Evolutionary conservation across 768 basidiomycete species (phyloP).

Genomic region (Pulveroboletus sp.): DNA sequence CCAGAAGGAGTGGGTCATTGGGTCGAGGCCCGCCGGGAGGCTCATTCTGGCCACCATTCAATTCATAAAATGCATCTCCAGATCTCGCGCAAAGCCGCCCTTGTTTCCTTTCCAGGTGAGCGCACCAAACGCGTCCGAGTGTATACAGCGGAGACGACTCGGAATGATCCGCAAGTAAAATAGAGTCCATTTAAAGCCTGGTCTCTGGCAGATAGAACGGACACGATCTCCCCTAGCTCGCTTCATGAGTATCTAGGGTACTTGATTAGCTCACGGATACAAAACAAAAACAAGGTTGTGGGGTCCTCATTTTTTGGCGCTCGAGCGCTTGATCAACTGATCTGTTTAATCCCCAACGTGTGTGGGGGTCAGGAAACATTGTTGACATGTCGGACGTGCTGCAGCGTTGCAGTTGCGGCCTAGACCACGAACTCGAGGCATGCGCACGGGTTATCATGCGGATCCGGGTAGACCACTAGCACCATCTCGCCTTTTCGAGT

Average conservation of each 20-base stretch:
- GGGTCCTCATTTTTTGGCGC: conserved; percentile 11
- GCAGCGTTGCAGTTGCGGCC: conserved; percentile 1
- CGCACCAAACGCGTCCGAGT: not conserved
- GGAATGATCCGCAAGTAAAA: conserved; percentile 24
- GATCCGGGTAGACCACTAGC: conserved; percentile 12
- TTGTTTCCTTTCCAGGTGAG: not conserved
- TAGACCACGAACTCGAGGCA: conserved; percentile 13
- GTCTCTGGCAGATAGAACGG: conserved; percentile 23
- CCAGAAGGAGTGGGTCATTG: conserved; percentile 6
- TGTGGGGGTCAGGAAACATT: conserved; percentile 4
- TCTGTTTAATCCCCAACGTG: conserved; percentile 3
- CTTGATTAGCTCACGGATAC: conserved; percentile 8
- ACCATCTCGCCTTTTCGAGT: conserved; percentile 3
- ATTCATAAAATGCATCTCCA: conserved; percentile 5
- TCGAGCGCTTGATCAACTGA: conserved; percentile 4
- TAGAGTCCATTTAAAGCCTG: conserved; percentile 11
- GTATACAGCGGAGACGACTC: conserved; percentile 5
- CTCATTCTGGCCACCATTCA: not conserved
- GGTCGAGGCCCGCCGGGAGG: not conserved
- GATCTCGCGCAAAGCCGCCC: conserved; percentile 10
- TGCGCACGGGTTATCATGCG: conserved; percentile 14
- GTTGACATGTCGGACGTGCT: conserved; percentile 12
- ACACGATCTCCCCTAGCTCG: conserved; percentile 11
- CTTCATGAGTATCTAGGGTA: conserved; percentile 20
- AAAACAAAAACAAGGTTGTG: conserved; percentile 18